phyloP scores from a whole-genome alignment of 208 protist species.

The Leishmania mexicana region DNA sequence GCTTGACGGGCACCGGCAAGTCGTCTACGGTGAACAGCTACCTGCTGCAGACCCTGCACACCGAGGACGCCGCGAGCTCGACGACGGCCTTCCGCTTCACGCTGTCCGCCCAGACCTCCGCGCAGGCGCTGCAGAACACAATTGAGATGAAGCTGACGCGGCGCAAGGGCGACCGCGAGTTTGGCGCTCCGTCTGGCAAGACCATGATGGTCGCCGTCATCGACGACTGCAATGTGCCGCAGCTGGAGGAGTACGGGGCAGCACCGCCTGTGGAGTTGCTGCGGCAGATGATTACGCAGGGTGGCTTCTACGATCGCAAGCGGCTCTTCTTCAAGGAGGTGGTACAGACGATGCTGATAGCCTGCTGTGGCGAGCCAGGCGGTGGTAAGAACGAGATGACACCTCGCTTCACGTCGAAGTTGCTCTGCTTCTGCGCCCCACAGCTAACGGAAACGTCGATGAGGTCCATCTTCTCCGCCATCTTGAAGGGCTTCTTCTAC shows the following conservation, averaged over 20 bases:
- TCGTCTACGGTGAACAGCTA: slow-evolving; percentile 87
- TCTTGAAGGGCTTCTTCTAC: slow-evolving; percentile 88
- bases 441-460: slow-evolving; percentile 89
- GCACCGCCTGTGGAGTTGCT: slow-evolving; percentile 95
- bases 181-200: slow-evolving; percentile 87
- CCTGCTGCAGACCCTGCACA: slow-evolving; percentile 63
- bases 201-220: slow-evolving; percentile 90
- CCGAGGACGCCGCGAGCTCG: slow-evolving; percentile 66
- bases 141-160: slow-evolving; percentile 95
- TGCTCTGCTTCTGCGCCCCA: slow-evolving; percentile 92
- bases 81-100: slow-evolving; percentile 83
- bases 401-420: slow-evolving; percentile 87
- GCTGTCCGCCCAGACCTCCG: slow-evolving; percentile 94
- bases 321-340: slow-evolving; percentile 93
- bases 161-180: slow-evolving; percentile 80
- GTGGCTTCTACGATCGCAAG: slow-evolving; percentile 92
- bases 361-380: slow-evolving; percentile 94
- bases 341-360: slow-evolving; percentile 87
- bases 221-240: slow-evolving; percentile 96
- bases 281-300: slow-evolving; percentile 92
- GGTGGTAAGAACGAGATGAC: slow-evolving; percentile 95
- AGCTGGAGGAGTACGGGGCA: slow-evolving; percentile 94
- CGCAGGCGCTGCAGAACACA: slow-evolving; percentile 89
- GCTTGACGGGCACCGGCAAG: slow-evolving; percentile 95
- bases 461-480: slow-evolving; percentile 94